Conservation (phyloP, 768 basidiomycete species). For the Tephrocybe sp. region DNA sequence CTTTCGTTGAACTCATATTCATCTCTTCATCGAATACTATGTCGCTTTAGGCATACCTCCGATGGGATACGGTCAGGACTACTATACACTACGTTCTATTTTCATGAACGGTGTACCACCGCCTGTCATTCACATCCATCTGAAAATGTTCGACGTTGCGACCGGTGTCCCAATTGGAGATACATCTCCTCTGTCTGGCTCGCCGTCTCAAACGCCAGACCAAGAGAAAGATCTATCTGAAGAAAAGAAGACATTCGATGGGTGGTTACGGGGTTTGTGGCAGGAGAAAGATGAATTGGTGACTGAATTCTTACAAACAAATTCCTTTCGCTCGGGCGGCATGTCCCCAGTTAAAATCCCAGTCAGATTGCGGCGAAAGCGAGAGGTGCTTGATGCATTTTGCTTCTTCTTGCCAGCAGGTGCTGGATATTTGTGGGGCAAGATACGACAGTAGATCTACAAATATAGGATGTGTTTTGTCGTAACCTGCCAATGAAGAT, state of each 20-base stretch:
- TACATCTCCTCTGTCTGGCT: constrained; percentile 30
- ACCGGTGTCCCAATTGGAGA: constrained; percentile 71
- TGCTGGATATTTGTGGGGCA: constrained; percentile 48
- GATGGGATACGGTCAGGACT: constrained; percentile 80
- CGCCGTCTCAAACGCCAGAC: constrained; percentile 24
- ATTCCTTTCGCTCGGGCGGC: constrained; percentile 38
- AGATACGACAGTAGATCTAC: constrained; percentile 26
- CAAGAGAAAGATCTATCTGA: constrained; percentile 52
- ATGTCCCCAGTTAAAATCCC: constrained; percentile 51
- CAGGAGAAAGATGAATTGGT: constrained; percentile 80
- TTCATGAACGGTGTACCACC: constrained; percentile 82
- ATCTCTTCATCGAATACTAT: neutral
- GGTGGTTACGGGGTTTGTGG: constrained; percentile 85
- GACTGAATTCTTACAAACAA: constrained; percentile 58
- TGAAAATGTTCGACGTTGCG: constrained; percentile 74
- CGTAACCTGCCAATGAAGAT: neutral
- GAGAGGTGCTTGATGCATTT: constrained; percentile 68
- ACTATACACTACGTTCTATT: constrained; percentile 88
- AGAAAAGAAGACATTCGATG: constrained; percentile 71
- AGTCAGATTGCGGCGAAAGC: constrained; percentile 48
- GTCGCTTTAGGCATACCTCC: constrained; percentile 65
- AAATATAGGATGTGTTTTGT: neutral
- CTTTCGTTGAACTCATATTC: neutral
- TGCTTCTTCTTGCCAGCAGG: constrained; percentile 67
- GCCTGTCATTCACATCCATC: constrained; percentile 83